Percentiles rank a stretch among this genome's conserved stretches.
Evolutionary conservation across 306 rosid genomes (phyloP).

Genomic region (Medicago truncatula): MtrunA17r5.0-ANR NC_053042.1:52848001-52848500

Average conservation of each 20-base stretch:
- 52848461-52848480: conserved; percentile 96
- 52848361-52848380: conserved; percentile 1
- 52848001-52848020: not conserved
- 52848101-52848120: conserved; percentile 99
- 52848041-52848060: conserved; percentile 82
- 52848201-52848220: conserved; percentile 98
- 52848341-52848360: conserved; percentile 62
- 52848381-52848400: not conserved
- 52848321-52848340: conserved; percentile 97
- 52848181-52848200: conserved; percentile 98
- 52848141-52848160: conserved; percentile 94
- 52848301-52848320: conserved; percentile 96
- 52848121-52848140: conserved; percentile 85
- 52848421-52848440: not conserved
- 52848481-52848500: conserved; percentile 99
- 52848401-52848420: not conserved
- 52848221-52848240: conserved; percentile 96
- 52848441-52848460: conserved; percentile 64
- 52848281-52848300: conserved; percentile 99
- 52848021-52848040: conserved; percentile 82
- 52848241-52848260: conserved; percentile 91
- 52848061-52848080: conserved; percentile 99
- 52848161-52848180: conserved; percentile 99
- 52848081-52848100: conserved; percentile 99
- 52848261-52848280: conserved; percentile 91